Evolutionary conservation across 2,329 filamentous ascomycete genomes (phyloP), one percentile per base, ranked within the genome.

Genomic region (Endothia cerciana): DNA sequence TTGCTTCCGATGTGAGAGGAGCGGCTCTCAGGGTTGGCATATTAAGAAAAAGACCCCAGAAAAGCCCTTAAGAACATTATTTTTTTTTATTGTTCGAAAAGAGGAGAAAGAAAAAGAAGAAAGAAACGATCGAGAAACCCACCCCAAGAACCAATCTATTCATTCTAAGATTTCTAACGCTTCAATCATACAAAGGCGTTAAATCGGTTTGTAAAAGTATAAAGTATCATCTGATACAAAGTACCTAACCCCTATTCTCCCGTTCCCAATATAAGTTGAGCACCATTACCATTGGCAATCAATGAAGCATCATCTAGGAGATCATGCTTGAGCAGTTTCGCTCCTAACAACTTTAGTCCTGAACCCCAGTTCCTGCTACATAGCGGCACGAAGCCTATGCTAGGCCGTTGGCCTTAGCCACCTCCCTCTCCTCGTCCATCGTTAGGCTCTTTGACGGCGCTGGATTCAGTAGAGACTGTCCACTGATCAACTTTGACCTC

Each of bases 391-490:
- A 45, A 45, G 49, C 17, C 30, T 33, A 62, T 45, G 36, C 13
- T 33, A 25, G 25, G 11, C 57, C 57, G 17, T 55, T 56, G 8
- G 76, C 71, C 28, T 75, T 72, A 19, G 63, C 67, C 40, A 11
- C 53, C 57, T 61, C 62, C 49, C 72, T 70, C 63, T 68, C 69
- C 62, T 71, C 67, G 41, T 60, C 62, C 3, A 56, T 63, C n/a
- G 67, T 55, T 51, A 69, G 60, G 30, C 25, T 65, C 73, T 79
- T 77, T 74, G 82, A 68, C 78, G 90, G 73, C 75, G 88, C 81
- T 25, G 92, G 90, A 61, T 86, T 91, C 64, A 97, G 80, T 19
- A 97, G 85, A 64, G 88, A 86, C 57, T 87, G 82, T 6, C 92
- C 91, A 49, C 93, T 87, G 63, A 97, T 91, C 68, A 97, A 80